Evolutionary conservation across 2,329 filamentous ascomycete genomes (phyloP).

Genomic region (Onygenales sp.): DNA sequence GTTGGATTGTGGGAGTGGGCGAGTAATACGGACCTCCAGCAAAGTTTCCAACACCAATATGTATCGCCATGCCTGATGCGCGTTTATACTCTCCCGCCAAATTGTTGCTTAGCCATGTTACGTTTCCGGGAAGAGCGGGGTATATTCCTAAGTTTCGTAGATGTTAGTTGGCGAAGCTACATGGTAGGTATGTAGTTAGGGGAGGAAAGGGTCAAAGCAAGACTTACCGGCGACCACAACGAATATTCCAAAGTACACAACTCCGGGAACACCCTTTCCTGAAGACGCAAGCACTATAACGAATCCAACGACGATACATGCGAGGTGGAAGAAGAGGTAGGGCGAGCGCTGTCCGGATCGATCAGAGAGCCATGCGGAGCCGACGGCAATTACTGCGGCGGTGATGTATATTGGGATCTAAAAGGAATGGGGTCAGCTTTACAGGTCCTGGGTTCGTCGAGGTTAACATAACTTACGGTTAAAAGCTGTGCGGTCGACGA

Average conservation of each 20-base stretch:
- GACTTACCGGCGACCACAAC: conserved; percentile 35
- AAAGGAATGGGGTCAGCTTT: not conserved
- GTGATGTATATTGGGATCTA: conserved; percentile 32
- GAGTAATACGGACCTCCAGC: conserved; percentile 21
- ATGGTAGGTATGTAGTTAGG: conserved; percentile 1
- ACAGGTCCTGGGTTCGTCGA: not conserved
- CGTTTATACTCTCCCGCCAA: conserved; percentile 48
- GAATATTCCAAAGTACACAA: conserved; percentile 41
- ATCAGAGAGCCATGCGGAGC: conserved; percentile 49
- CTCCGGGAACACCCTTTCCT: conserved; percentile 26
- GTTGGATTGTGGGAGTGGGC: not conserved
- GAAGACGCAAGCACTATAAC: conserved; percentile 38
- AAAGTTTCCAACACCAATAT: conserved; percentile 52
- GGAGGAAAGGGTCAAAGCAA: not conserved
- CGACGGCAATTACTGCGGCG: conserved; percentile 27
- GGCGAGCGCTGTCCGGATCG: conserved; percentile 43
- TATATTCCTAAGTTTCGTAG: conserved; percentile 29
- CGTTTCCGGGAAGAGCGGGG: conserved; percentile 35
- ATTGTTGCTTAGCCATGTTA: conserved; percentile 52
- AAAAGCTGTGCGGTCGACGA: conserved; percentile 32
- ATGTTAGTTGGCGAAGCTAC: not conserved
- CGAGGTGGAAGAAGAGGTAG: conserved; percentile 47
- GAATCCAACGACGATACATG: conserved; percentile 48
- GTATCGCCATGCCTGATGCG: conserved; percentile 54
- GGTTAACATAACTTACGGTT: conserved; percentile 17